Evolutionary conservation across 805 yeast genomes (phyloP).

Genomic region (Myxozyma sirexii): DNA sequence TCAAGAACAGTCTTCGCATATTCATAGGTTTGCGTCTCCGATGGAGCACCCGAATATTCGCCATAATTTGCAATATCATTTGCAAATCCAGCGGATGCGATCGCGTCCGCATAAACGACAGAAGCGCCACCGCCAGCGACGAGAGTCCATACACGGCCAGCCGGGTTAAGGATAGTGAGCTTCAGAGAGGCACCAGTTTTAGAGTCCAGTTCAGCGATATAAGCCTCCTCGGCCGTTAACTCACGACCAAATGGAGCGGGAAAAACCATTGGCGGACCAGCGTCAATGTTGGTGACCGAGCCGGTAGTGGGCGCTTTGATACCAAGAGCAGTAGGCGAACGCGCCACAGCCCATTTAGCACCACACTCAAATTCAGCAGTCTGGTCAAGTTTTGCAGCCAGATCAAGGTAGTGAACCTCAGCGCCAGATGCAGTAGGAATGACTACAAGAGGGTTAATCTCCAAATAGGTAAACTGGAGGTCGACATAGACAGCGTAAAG

Average conservation of each 20-base stretch:
- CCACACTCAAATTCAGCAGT: slow-evolving; percentile 55
- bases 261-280: slow-evolving; percentile 54
- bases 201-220: slow-evolving; percentile 52
- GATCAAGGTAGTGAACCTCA: slow-evolving; percentile 51
- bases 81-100: slow-evolving; percentile 52
- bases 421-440: slow-evolving; percentile 46
- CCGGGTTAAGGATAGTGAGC: slow-evolving; percentile 49
- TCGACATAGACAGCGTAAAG: slow-evolving; percentile 53
- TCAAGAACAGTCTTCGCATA: slow-evolving; percentile 53
- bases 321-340: slow-evolving; percentile 49
- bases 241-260: slow-evolving; percentile 55
- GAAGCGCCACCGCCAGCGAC: slow-evolving; percentile 56
- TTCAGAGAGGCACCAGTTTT: slow-evolving; percentile 53
- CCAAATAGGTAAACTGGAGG: slow-evolving; percentile 51
- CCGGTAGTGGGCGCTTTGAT: slow-evolving; percentile 33
- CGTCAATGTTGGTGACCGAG: slow-evolving; percentile 44
- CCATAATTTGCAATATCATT: slow-evolving; percentile 52
- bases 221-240: slow-evolving; percentile 49
- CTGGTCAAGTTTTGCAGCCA: slow-evolving; percentile 53
- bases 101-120: slow-evolving; percentile 53
- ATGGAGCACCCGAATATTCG: slow-evolving; percentile 54
- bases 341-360: slow-evolving; percentile 53
- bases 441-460: slow-evolving; percentile 52
- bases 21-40: slow-evolving; percentile 52
- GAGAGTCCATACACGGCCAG: slow-evolving; percentile 52